Conservation (phyloP, 2,329 filamentous ascomycete genomes). For the Fusarium sp. region DNA sequence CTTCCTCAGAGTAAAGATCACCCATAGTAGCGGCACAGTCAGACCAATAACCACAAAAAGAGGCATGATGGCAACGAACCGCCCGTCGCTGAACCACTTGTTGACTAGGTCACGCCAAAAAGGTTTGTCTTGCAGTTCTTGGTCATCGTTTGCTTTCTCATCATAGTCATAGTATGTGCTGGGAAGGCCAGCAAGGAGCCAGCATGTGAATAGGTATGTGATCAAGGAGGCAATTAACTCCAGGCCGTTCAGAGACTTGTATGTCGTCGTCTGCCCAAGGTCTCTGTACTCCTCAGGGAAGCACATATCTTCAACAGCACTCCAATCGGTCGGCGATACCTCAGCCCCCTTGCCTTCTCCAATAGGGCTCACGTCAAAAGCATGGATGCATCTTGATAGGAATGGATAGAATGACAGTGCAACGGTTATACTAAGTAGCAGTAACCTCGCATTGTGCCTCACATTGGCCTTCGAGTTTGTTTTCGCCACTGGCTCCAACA, state of each 20-base stretch:
- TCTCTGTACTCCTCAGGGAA: background rate
- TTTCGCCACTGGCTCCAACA: conserved; percentile 13
- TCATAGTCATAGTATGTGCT: background rate
- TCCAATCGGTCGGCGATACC: conserved; percentile 13
- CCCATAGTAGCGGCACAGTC: conserved; percentile 17
- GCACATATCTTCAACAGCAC: conserved; percentile 18
- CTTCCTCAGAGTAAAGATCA: conserved; percentile 15
- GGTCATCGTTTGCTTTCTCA: background rate
- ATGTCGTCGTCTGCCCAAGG: conserved; percentile 4
- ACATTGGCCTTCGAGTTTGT: background rate
- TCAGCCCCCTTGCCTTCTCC: conserved; percentile 15
- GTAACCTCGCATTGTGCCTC: conserved; percentile 14
- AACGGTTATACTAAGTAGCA: conserved; percentile 16
- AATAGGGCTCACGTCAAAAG: conserved; percentile 23
- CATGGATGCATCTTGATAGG: conserved; percentile 39
- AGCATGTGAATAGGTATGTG: conserved; percentile 16
- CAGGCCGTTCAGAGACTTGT: conserved; percentile 1
- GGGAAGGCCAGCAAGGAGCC: conserved; percentile 24
- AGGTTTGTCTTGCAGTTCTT: background rate
- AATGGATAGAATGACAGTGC: conserved; percentile 42
- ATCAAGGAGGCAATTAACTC: conserved; percentile 16
- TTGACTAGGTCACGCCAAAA: conserved; percentile 2
- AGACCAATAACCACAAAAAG: conserved; percentile 6
- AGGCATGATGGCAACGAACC: background rate
- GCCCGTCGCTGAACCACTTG: conserved; percentile 1